A percentile compares a stretch with the other conserved stretches of the same genome.
Conservation (phyloP, 192 early-diverging fungal genomes). For the Podila epigama region DNA sequence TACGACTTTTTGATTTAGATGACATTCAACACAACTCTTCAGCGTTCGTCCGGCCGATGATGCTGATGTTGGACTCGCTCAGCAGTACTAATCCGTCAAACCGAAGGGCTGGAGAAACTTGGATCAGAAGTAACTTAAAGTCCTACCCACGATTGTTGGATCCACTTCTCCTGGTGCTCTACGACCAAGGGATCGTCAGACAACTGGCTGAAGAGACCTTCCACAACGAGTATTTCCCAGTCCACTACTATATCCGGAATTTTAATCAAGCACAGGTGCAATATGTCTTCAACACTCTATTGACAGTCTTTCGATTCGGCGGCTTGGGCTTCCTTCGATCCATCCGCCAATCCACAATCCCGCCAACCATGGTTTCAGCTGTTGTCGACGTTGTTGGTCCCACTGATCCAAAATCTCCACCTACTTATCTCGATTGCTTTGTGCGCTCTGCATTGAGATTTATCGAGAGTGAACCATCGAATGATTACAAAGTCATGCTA, state of each 20-base stretch:
- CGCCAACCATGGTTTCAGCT: slow-evolving; percentile 12
- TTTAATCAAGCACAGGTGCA: slow-evolving; percentile 75
- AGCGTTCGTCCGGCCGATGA: slow-evolving; percentile 77
- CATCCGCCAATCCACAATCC: slow-evolving; percentile 49
- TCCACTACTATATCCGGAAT: slow-evolving; percentile 61
- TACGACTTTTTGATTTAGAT: no score
- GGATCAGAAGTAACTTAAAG: slow-evolving; percentile 72
- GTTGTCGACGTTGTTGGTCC: slow-evolving; percentile 23
- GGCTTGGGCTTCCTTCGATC: slow-evolving; percentile 58
- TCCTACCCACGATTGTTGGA: slow-evolving; percentile 67
- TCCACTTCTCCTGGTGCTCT: slow-evolving; percentile 60
- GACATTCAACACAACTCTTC: slow-evolving; percentile 45
- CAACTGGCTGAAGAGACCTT: slow-evolving; percentile 28
- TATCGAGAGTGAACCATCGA: slow-evolving; percentile 52
- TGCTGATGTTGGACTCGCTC: slow-evolving; percentile 80
- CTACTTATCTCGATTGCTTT: slow-evolving; percentile 42
- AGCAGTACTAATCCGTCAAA: slow-evolving; percentile 59
- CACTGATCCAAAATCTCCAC: slow-evolving; percentile 22
- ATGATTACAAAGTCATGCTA: slow-evolving; percentile 33
- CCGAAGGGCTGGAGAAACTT: slow-evolving; percentile 70
- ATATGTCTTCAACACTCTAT: slow-evolving; percentile 68
- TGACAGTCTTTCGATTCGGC: slow-evolving; percentile 60
- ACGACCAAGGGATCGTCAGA: slow-evolving; percentile 55
- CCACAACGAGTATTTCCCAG: slow-evolving; percentile 49
- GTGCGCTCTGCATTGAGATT: slow-evolving; percentile 40